phyloP scores from a whole-genome alignment of 1,139 yeast species.

The Protomyces pachydermus region DNA sequence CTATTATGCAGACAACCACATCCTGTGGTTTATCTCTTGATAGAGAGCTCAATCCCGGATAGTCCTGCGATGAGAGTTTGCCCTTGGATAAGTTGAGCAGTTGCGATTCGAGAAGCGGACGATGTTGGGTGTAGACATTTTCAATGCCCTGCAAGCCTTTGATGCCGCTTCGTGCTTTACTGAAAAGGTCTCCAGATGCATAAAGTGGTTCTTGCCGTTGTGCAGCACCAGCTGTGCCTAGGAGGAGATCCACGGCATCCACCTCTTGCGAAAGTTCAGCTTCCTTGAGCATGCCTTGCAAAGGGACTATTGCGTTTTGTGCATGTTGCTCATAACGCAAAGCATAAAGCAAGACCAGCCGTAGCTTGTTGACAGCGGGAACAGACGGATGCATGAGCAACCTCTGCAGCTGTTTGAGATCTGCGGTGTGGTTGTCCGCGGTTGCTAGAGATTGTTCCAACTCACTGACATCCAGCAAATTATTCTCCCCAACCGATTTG shows the following conservation, averaged over 20 bases:
- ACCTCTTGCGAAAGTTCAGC: constrained; percentile 32
- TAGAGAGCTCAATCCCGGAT: constrained; percentile 43
- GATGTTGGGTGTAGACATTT: constrained; percentile 65
- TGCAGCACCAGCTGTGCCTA: constrained; percentile 44
- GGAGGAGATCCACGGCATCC: constrained; percentile 34
- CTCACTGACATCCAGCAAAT: constrained; percentile 83
- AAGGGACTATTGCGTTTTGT: constrained; percentile 42
- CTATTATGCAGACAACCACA: constrained; percentile 72
- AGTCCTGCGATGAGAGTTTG: constrained; percentile 46
- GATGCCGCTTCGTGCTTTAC: constrained; percentile 45
- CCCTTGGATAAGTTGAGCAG: constrained; percentile 51
- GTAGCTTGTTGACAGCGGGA: constrained; percentile 42
- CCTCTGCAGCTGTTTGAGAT: constrained; percentile 41
- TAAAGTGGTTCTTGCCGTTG: constrained; percentile 48
- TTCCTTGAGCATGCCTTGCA: constrained; percentile 32
- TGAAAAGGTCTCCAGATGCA: constrained; percentile 41
- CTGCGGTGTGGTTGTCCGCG: constrained; percentile 53
- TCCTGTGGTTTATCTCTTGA: constrained; percentile 56
- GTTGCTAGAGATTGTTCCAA: constrained; percentile 80
- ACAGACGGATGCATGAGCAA: constrained; percentile 40
- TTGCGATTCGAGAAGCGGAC: constrained; percentile 62
- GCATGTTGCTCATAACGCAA: constrained; percentile 54
- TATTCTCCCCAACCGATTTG: constrained; percentile 50
- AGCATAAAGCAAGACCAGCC: constrained; percentile 66
- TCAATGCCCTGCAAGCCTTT: constrained; percentile 48